Conservation (phyloP, 148 eudicot genomes). For the Euryodendron excelsum region DNA sequence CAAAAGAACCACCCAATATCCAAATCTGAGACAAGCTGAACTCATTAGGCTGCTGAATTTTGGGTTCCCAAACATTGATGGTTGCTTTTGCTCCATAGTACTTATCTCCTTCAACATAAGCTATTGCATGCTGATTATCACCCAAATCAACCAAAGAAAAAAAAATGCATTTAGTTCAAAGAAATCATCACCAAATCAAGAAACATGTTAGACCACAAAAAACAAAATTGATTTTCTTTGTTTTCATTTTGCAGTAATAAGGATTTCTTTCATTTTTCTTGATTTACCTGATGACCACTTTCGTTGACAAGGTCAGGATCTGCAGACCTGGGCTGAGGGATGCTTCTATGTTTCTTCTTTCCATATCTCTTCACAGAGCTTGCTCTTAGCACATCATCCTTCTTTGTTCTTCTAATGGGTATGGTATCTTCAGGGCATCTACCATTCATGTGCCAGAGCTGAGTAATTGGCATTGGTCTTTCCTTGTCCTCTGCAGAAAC, state of each 20-base stretch:
- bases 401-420: conserved; percentile 83
- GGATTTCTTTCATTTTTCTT: not conserved
- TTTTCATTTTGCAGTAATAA: not conserved
- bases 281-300: conserved; percentile 88
- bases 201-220: not conserved
- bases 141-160: not conserved
- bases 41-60: conserved; percentile 91
- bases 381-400: conserved; percentile 81
- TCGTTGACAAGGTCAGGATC: conserved; percentile 88
- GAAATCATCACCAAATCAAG: conserved; percentile 1
- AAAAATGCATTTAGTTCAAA: not conserved
- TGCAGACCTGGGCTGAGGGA: conserved; percentile 83
- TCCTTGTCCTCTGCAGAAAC: conserved; percentile 30
- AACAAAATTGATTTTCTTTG: not conserved
- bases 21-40: conserved; percentile 95
- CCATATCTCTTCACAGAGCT: conserved; percentile 83
- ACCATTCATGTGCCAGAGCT: conserved; percentile 86
- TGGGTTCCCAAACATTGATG: conserved; percentile 94
- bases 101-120: conserved; percentile 94
- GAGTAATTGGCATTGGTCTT: conserved; percentile 37
- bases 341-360: conserved; percentile 63
- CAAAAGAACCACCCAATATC: conserved; percentile 95
- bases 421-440: conserved; percentile 69
- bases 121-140: conserved; percentile 83
- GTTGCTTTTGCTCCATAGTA: conserved; percentile 96